Evolutionary conservation across 345 rosid species (phyloP).

Genomic region (Eucalyptus sp.): DNA sequence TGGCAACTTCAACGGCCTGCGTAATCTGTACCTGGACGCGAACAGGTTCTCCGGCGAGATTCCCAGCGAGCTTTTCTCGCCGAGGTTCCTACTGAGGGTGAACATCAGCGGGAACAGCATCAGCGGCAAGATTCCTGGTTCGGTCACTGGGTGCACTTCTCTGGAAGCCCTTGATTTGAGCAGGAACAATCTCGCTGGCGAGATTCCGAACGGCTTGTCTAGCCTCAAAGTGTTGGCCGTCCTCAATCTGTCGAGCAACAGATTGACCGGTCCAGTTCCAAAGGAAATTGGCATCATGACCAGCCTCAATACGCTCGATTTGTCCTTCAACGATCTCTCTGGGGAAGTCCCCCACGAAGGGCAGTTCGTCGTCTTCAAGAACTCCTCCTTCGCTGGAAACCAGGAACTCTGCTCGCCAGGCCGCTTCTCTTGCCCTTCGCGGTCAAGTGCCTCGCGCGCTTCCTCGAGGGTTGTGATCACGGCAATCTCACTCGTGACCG

Average conservation of each 20-base stretch:
- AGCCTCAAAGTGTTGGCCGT: constrained; percentile 37
- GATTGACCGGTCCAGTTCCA: constrained; percentile 57
- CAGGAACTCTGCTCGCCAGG: constrained; percentile 47
- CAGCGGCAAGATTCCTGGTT: constrained; percentile 47
- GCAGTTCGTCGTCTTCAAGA: constrained; percentile 66
- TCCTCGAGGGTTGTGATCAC: constrained; percentile 34
- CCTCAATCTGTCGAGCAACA: constrained; percentile 61
- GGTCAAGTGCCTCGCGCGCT: constrained; percentile 11
- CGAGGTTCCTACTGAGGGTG: constrained; percentile 29
- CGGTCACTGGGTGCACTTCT: constrained; percentile 29
- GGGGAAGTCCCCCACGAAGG: constrained; percentile 67
- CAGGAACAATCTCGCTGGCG: constrained; percentile 47
- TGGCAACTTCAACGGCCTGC: constrained; percentile 31
- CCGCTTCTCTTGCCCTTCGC: constrained; percentile 25
- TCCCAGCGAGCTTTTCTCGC: constrained; percentile 37
- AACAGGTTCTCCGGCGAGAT: constrained; percentile 52
- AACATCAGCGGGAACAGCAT: constrained; percentile 48
- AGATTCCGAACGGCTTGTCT: constrained; percentile 42
- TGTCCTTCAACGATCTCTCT: constrained; percentile 51
- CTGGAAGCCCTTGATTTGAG: constrained; percentile 58
- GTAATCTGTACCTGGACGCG: constrained; percentile 27
- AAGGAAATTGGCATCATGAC: constrained; percentile 51
- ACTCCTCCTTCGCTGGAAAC: constrained; percentile 56
- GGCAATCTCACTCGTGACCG: constrained; percentile 23
- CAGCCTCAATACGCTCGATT: constrained; percentile 69